Evolutionary conservation across 1,139 yeast genomes (phyloP).

Genomic region (Debaryomycetaceae sp.): DNA sequence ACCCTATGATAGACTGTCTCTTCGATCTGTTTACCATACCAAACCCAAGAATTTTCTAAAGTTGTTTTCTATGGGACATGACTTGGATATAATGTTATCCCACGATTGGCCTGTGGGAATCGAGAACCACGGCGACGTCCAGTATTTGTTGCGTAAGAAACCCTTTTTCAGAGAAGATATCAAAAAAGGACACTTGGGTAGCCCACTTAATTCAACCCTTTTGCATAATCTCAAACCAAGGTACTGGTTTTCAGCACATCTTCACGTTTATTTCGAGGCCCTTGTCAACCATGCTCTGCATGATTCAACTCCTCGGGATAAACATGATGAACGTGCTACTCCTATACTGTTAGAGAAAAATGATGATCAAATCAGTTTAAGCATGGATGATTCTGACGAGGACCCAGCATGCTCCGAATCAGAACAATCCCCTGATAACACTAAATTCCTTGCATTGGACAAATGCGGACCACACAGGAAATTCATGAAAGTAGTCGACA

Average conservation of each 20-base stretch:
- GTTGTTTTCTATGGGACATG: constrained; percentile 27
- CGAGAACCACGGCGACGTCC: constrained; percentile 58
- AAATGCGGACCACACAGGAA: constrained; percentile 68
- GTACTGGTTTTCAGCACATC: constrained; percentile 86
- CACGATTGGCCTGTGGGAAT: constrained; percentile 97
- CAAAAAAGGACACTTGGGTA: constrained; percentile 60
- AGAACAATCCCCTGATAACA: background rate
- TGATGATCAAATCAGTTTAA: constrained; percentile 39
- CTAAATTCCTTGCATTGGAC: constrained; percentile 71
- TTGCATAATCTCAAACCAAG: constrained; percentile 56
- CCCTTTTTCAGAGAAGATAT: constrained; percentile 70
- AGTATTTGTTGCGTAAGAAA: constrained; percentile 49
- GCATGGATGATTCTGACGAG: constrained; percentile 24
- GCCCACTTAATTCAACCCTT: constrained; percentile 63
- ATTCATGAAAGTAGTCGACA: constrained; percentile 44
- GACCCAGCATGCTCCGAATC: constrained; percentile 1
- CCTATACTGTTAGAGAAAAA: constrained; percentile 11
- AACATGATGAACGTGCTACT: constrained; percentile 7
- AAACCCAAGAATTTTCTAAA: constrained; percentile 63
- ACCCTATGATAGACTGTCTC: constrained; percentile 46
- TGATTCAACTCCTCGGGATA: background rate
- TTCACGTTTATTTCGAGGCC: constrained; percentile 77
- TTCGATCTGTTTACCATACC: constrained; percentile 71
- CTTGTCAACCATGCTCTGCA: constrained; percentile 15
- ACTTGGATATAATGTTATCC: constrained; percentile 55